phyloP scores from a whole-genome alignment of 352 stramenopile genomes.

The Plasmopara viticola region DNA sequence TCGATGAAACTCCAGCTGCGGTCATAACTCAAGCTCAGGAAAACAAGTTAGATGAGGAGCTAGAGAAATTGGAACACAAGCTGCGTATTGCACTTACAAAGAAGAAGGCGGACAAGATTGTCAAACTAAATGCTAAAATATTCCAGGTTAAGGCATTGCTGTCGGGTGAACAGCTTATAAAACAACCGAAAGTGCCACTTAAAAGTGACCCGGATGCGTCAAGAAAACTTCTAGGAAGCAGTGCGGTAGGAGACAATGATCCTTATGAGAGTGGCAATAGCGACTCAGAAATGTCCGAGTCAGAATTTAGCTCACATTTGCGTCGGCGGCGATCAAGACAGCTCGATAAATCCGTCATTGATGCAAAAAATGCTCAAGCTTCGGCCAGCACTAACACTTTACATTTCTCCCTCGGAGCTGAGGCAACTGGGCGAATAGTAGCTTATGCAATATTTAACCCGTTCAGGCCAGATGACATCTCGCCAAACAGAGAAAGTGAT shows the following conservation, averaged over 20 bases:
- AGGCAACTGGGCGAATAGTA: conserved; percentile 76
- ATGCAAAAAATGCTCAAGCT: conserved; percentile 23
- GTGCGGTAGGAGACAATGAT: conserved; percentile 29
- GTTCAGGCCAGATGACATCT: conserved; percentile 23
- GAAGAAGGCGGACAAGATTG: conserved; percentile 87
- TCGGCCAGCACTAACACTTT: conserved; percentile 54
- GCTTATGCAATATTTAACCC: conserved; percentile 72
- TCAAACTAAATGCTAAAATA: conserved; percentile 81
- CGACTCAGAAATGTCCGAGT: conserved; percentile 80
- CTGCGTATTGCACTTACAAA: conserved; percentile 84
- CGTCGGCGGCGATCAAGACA: conserved; percentile 26
- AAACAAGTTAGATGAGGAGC: conserved; percentile 85
- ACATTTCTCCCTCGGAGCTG: conserved; percentile 76
- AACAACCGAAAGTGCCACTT: conserved; percentile 28
- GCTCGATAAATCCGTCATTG: conserved; percentile 18
- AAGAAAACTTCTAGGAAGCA: conserved; percentile 23
- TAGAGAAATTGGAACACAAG: conserved; percentile 88
- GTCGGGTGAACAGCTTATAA: conserved; percentile 62
- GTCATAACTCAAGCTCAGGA: conserved; percentile 87
- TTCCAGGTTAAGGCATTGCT: conserved; percentile 68
- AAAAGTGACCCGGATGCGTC: conserved; percentile 36
- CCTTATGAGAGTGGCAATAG: conserved; percentile 79
- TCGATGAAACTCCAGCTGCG: conserved; percentile 75
- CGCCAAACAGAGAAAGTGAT: conserved; percentile 12
- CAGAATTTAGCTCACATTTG: conserved; percentile 33